Evolutionary conservation across 78 protist genomes (phyloP).

Genomic region (Dictyostelium citrinum): DNA sequence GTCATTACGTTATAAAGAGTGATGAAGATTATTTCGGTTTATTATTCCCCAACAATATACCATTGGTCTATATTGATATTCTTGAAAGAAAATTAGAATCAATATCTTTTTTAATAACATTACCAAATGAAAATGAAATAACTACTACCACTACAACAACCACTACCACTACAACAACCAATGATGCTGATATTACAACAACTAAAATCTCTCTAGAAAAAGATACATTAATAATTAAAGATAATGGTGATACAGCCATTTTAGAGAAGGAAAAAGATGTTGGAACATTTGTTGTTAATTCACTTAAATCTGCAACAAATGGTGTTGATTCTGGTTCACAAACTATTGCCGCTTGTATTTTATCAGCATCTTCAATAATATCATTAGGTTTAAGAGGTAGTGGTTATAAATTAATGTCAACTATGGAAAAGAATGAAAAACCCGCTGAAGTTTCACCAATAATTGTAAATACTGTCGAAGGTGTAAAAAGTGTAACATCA

Average conservation of each 20-base stretch:
- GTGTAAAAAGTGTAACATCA: not conserved
- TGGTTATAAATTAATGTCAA: slow-evolving; percentile 9
- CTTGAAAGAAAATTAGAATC: not conserved
- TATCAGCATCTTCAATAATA: slow-evolving; percentile 18
- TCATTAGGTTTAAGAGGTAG: slow-evolving; percentile 39
- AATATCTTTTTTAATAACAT: not conserved
- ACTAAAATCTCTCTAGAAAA: not conserved
- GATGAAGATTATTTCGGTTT: slow-evolving; percentile 18
- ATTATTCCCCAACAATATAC: slow-evolving; percentile 11
- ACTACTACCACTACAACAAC: not conserved
- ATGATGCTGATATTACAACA: not conserved
- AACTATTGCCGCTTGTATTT: not conserved
- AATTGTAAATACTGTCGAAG: not conserved
- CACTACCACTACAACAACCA: not conserved
- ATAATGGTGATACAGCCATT: not conserved
- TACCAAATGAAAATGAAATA: not conserved
- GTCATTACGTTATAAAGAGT: slow-evolving; percentile 22
- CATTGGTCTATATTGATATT: slow-evolving; percentile 23
- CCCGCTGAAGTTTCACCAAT: slow-evolving; percentile 28
- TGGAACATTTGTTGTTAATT: not conserved
- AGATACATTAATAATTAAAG: not conserved
- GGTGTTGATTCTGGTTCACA: slow-evolving; percentile 29
- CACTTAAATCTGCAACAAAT: not conserved
- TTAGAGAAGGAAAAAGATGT: not conserved
- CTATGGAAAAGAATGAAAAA: not conserved